phyloP scores from a whole-genome alignment of 2,329 filamentous ascomycete genomes.

The Nannizziopsis arthrosporioides region DNA sequence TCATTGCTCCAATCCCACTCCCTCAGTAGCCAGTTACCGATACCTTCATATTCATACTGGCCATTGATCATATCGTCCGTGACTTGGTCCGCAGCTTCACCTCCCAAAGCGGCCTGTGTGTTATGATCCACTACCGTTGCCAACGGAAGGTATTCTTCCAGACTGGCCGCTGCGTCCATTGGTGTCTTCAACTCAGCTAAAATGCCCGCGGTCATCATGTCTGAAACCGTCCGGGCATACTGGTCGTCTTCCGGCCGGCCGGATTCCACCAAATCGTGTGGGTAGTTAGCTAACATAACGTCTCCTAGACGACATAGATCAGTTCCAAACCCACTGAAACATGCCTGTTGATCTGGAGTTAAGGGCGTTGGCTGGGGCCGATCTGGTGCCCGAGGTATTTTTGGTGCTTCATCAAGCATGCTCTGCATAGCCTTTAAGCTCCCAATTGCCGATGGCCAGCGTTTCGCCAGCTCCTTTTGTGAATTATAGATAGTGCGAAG shows the following conservation, averaged over 20 bases:
- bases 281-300: constrained; percentile 15
- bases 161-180: constrained; percentile 12
- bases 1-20: constrained; percentile 21
- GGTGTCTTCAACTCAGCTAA: constrained; percentile 17
- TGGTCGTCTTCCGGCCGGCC: constrained; percentile 15
- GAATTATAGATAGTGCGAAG: constrained; percentile 20
- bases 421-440: constrained; percentile 20
- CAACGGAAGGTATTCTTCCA: constrained; percentile 19
- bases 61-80: constrained; percentile 17
- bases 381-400: constrained; percentile 11
- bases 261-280: constrained; percentile 12
- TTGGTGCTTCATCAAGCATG: constrained; percentile 18
- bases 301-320: constrained; percentile 21
- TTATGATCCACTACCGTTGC: constrained; percentile 19
- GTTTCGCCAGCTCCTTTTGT: constrained; percentile 20
- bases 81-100: constrained; percentile 12
- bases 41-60: constrained; percentile 23
- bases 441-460: constrained; percentile 23
- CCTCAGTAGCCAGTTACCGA: constrained; percentile 23
- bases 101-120: constrained; percentile 11
- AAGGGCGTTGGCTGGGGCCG: constrained; percentile 15
- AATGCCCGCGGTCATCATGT: constrained; percentile 18
- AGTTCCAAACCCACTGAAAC: constrained; percentile 19
- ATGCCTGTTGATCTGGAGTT: constrained; percentile 18
- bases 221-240: constrained; percentile 15